Evolutionary conservation across 106 monocot genomes (phyloP), one percentile per base, ranked within the genome.

Genomic region (Allium sativum): DNA sequence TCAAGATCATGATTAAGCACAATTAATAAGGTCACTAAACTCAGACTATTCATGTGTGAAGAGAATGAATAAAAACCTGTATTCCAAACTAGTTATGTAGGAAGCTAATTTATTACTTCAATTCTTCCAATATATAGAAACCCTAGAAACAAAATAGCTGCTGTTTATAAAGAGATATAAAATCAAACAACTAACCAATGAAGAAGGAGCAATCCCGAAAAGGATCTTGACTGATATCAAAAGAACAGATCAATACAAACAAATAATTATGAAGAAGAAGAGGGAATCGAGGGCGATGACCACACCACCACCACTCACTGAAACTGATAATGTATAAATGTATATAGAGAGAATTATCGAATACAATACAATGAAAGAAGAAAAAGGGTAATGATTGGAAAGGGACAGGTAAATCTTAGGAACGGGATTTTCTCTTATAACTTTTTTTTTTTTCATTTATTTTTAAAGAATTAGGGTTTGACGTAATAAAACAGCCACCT

Each of bases 401-500:
- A 62, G 45, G 14, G 61, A 46, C 44, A 46, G 45, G 21, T 45
- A 19, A 46, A 16, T 44, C 17, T 48, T 46, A 63, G 20, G 21
- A 21, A 48, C 18, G 22, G 62, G 62, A 21, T 31, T 31, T 31
- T 31, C 31, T 31, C 31, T 31, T 31, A 31, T 31, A 3, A 31
- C 31, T 31, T 31, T 31, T 31, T 31, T 31, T 31, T 31, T 31
- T 31, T 31, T 3, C 31, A 31, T 31, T 31, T 31, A 63, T 63
- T 45, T 63, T 48, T 19, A 5, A 22, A 18, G 14, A 14, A 21
- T 63, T 44, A 18, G 21, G 21, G 11, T 43, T 63, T 63, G 62
- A 47, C 62, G 62, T 63, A 63, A 63, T 31, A 20, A 20, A 45
- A 21, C 62, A 47, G 47, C 62, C 6, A 21, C 9, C 47, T 15